Percentiles rank a stretch among this genome's conserved stretches.
These are phyloP conservation scores for Thelonectria blattea DNA, from an alignment of 2,329 filamentous ascomycete species.

Conservation along the genomic window DNA sequence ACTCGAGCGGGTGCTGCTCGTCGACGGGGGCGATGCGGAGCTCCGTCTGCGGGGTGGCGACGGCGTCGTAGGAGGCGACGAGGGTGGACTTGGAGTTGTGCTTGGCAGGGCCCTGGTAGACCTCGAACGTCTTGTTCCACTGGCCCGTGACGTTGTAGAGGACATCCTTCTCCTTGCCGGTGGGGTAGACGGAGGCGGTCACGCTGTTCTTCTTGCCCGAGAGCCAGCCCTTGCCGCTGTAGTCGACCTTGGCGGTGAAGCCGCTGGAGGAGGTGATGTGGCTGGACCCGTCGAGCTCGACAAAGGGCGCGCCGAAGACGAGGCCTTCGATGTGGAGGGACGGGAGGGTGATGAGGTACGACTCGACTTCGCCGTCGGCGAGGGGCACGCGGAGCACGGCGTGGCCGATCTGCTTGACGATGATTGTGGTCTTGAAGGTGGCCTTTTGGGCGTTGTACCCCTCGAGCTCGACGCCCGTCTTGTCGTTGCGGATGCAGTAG, in stretches of 20 bases:
- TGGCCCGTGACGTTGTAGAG: constrained; percentile 86
- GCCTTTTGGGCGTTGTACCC: constrained; percentile 98
- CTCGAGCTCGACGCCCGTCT: constrained; percentile 78
- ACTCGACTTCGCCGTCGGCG: constrained; percentile 57
- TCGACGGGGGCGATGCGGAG: constrained; percentile 76
- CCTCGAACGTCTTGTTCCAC: constrained; percentile 84
- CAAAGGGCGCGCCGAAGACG: constrained; percentile 83
- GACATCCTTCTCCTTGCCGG: constrained; percentile 73
- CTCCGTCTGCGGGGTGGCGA: constrained; percentile 64
- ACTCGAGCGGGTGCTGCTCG: constrained; percentile 85
- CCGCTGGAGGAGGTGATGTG: constrained; percentile 88
- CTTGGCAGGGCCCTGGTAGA: constrained; percentile 69
- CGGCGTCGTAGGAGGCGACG: constrained; percentile 67
- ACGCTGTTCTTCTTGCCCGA: constrained; percentile 96
- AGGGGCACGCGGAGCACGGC: constrained; percentile 77
- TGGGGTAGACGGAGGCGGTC: constrained; percentile 73
- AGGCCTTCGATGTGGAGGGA: constrained; percentile 92
- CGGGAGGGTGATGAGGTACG: constrained; percentile 90
- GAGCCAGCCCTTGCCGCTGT: constrained; percentile 92
- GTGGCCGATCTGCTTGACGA: constrained; percentile 93
- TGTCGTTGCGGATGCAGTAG: constrained; percentile 87
- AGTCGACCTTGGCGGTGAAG: constrained; percentile 89
- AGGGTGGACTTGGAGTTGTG: constrained; percentile 55
- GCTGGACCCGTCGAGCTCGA: constrained; percentile 85
- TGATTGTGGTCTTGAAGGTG: constrained; percentile 90